These are phyloP conservation scores for Dactylonectria estremocensis DNA, from an alignment of 2,329 filamentous ascomycete species.

Conservation along the genomic window DNA sequence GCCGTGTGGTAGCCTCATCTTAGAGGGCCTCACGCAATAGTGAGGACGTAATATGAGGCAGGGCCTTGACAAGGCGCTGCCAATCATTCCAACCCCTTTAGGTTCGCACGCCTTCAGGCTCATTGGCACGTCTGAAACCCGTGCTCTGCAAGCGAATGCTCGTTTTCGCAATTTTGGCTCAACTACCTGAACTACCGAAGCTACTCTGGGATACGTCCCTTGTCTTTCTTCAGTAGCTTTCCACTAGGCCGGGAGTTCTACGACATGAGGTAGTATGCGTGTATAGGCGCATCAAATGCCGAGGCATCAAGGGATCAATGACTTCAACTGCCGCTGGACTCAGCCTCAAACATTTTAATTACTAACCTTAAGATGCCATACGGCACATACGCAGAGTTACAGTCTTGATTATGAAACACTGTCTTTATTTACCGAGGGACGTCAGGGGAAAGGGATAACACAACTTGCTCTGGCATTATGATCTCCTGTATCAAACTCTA, in stretches of 20 bases:
- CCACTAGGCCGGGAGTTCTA: not conserved
- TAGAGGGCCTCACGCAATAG: not conserved
- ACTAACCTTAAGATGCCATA: not conserved
- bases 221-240: not conserved
- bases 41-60: not conserved
- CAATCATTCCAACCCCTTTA: not conserved
- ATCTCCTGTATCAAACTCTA: not conserved
- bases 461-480: not conserved
- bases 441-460: not conserved
- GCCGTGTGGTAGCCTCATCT: slow-evolving; percentile 6
- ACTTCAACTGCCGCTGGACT: not conserved
- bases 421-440: not conserved
- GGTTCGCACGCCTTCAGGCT: not conserved
- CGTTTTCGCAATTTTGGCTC: slow-evolving; percentile 8
- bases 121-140: slow-evolving; percentile 1
- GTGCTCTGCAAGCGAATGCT: slow-evolving; percentile 14
- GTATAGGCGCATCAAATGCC: not conserved
- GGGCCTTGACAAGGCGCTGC: slow-evolving; percentile 17
- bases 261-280: not conserved
- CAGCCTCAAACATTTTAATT: not conserved
- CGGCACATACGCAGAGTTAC: not conserved
- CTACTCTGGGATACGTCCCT: not conserved
- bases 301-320: not conserved
- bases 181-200: not conserved
- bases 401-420: not conserved